Conservation (phyloP, 2,329 filamentous ascomycete genomes). For the Diplodia mutila region DNA sequence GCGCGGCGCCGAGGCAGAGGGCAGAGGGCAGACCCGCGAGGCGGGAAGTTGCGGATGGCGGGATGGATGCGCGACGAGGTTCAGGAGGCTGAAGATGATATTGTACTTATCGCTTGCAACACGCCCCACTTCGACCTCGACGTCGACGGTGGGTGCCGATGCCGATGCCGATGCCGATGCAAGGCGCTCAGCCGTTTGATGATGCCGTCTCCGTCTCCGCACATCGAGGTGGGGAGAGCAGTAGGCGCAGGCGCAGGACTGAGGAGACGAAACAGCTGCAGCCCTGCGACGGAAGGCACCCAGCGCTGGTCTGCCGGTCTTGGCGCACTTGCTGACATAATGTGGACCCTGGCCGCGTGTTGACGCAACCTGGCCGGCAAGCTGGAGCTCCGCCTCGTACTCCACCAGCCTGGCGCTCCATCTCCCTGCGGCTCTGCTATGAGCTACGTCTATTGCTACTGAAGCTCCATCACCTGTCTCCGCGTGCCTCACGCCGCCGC, state of each 20-base stretch:
- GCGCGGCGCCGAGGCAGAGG: too few relatives aligned
- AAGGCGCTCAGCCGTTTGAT: neutral
- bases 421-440: slow-evolving; percentile 8
- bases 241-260: too few relatives aligned
- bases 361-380: slow-evolving; percentile 20
- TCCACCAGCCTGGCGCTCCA: slow-evolving; percentile 3
- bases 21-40: neutral
- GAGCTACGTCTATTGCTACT: slow-evolving; percentile 11
- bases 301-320: neutral
- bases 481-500: neutral
- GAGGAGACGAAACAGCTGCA: neutral
- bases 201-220: neutral
- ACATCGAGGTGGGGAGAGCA: neutral
- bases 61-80: neutral
- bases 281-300: neutral
- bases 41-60: neutral
- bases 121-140: neutral
- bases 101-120: neutral
- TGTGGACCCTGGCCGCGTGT: slow-evolving; percentile 8
- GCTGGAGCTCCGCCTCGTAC: slow-evolving; percentile 7
- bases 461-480: slow-evolving; percentile 8
- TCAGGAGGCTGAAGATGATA: slow-evolving; percentile 12
- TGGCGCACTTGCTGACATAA: slow-evolving; percentile 19
- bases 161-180: neutral
- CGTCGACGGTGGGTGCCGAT: too few relatives aligned